Evolutionary conservation across 192 early-diverging fungal species (phyloP).

Genomic region (Umbelopsis vinacea): DNA sequence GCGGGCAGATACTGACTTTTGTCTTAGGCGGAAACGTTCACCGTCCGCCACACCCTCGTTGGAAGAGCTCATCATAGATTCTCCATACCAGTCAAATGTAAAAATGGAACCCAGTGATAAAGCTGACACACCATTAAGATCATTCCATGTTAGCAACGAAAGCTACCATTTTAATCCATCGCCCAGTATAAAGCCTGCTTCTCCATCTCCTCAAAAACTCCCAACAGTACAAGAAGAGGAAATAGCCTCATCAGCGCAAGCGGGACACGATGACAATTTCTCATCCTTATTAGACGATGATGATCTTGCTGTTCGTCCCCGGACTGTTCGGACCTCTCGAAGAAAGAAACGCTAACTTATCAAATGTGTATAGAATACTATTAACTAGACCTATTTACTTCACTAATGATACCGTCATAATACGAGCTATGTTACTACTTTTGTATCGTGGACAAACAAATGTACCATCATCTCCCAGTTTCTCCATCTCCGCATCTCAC

Average conservation of each 20-base stretch:
- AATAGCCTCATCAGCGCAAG: not conserved
- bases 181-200: not conserved
- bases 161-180: not conserved
- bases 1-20: not conserved
- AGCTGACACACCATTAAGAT: not conserved
- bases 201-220: not conserved
- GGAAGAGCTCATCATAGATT: not conserved
- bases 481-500: no score
- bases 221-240: not conserved
- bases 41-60: not conserved
- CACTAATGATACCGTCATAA: no score
- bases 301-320: not conserved
- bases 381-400: no score
- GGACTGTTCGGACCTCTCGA: not conserved
- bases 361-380: no score
- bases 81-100: not conserved
- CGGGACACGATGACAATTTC: not conserved
- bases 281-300: not conserved
- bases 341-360: not conserved
- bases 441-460: no score
- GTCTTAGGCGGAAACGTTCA: not conserved
- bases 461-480: no score
- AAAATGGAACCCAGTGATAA: not conserved
- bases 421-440: no score
- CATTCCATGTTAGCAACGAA: not conserved